Evolutionary conservation across 352 stramenopile genomes (phyloP), one percentile per base, ranked within the genome.

Genomic region (Globisporangium viniferum): DNA sequence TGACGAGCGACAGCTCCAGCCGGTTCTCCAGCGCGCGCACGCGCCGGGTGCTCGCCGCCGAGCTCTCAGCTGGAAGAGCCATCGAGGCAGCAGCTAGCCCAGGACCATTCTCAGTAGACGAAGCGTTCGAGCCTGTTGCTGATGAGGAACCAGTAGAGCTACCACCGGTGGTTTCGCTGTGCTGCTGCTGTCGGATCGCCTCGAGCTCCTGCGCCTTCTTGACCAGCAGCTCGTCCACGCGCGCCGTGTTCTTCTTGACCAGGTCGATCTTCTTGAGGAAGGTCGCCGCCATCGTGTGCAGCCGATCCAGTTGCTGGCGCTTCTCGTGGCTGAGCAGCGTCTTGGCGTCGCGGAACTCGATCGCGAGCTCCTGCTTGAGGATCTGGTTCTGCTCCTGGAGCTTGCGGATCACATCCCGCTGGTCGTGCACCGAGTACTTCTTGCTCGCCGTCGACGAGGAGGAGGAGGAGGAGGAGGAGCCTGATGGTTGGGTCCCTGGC

Each of bases 301-400:
- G 66, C 9, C 85, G 73, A 2, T 88, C 73, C n/a, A 93, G 66
- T 22, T 75, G 76, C 63, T 79, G 76, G 3, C 76, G 77, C 61
- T 91, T 90, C 7, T 90, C 83, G 8, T 79, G 65, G 0, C 79
- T 74, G 18, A 91, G 67, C 51, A 93, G 64, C 36, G 77, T 70
- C 22, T 79, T 76, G 22, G 81, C 80, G 18, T 89, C 82, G 60
- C 85, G 78, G 51, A 64, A 78, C 56, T 93, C 85, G 56, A 93
- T 93, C 46, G 82, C 75, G 9, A 93, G 71, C 68, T 92, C 82
- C 62, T 90, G 78, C 69, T 87, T 88, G 51, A 93, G 77, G 54
- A 91, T 73, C 57, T 93, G 84, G 66, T 93, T 91, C 49, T 80
- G 82, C 62, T 90, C 79, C 44, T 93, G 79, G 35, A 93, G 72